Evolutionary conservation across 2,329 filamentous ascomycete species (phyloP), one percentile per base, ranked within the genome.

Genomic region (Fusarium sp.): DNA sequence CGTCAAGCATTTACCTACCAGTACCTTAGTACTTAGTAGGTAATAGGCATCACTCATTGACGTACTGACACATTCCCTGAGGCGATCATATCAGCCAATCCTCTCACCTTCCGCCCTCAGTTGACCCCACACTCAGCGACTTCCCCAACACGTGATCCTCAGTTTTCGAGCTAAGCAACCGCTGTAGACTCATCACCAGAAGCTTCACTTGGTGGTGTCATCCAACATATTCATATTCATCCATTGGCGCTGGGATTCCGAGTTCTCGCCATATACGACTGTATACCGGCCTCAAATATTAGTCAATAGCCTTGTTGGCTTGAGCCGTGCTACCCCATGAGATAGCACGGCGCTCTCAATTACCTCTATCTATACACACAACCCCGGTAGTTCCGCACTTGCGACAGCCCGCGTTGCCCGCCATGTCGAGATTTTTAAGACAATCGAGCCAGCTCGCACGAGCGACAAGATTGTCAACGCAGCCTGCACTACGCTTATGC

Each of bases 371-470:
- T 70, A 52, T 65, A 68, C 64, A 74, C 73, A 75, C 73, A 74
- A 75, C 72, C 71, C 80, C 81, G 81, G 81, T 78, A 75, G 74
- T 81, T 79, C 81, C 82, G 81, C 78, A 77, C 60, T 76, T 72
- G 75, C 79, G 78, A 79, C 75, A 78, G 74, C 74, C 70, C 72
- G 70, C 68, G 77, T 70, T 73, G 73, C 73, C 76, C 75, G 78
- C 81, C 83, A 93, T 93, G 91, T 90, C 90, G 81, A 89, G 89
- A 78, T 85, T 91, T 79, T 84, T 93, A 76, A 89, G 91, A 82
- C 89, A 90, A 82, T 88, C 91, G 81, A 89, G 89, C 85, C 88
- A 89, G 82, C 84, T 93, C 81, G 89, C 89, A 83, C 88, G 89
- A 81, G 86, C 90, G 79, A 88, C 89, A 67, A 88, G 88, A 82